Conservation (phyloP, 1,139 yeast species). For the Pichia terricola region DNA sequence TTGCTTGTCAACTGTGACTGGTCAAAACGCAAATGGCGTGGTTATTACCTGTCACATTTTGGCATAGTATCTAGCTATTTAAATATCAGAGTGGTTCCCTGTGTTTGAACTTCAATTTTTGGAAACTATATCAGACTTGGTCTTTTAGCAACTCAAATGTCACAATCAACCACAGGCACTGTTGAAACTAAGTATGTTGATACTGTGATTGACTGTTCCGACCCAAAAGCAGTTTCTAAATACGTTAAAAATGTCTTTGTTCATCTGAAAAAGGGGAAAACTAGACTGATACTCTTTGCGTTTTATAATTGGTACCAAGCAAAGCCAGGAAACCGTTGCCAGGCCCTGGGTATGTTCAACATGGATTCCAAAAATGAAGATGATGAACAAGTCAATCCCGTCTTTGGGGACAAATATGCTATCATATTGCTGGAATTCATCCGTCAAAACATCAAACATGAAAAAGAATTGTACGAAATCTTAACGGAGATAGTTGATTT, state of each 20-base stretch:
- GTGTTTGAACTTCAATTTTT: no score
- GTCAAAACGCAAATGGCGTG: no score
- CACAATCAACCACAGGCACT: no score
- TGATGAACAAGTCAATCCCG: not conserved
- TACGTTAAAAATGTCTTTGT: conserved; percentile 13
- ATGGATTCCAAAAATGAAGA: not conserved
- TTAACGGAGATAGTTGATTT: conserved; percentile 5
- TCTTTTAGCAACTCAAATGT: no score
- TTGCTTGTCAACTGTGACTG: no score
- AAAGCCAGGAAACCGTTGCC: conserved; percentile 1
- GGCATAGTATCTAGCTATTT: no score
- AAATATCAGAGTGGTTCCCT: no score
- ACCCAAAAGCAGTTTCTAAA: conserved; percentile 8
- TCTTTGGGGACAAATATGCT: conserved; percentile 11
- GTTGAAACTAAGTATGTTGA: no score
- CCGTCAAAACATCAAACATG: conserved; percentile 1
- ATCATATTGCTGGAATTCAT: conserved; percentile 6
- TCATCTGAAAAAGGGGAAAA: conserved; percentile 17
- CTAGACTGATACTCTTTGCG: conserved; percentile 12
- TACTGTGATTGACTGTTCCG: conserved; percentile 8
- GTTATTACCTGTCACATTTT: no score
- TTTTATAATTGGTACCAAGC: conserved; percentile 14
- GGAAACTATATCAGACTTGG: no score
- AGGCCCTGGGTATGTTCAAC: conserved; percentile 3
- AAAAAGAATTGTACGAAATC: conserved; percentile 3